Percentiles rank a stretch among this genome's conserved stretches.
Evolutionary conservation across 1,139 yeast genomes (phyloP).

Genomic region (Hansenula sp.): DNA sequence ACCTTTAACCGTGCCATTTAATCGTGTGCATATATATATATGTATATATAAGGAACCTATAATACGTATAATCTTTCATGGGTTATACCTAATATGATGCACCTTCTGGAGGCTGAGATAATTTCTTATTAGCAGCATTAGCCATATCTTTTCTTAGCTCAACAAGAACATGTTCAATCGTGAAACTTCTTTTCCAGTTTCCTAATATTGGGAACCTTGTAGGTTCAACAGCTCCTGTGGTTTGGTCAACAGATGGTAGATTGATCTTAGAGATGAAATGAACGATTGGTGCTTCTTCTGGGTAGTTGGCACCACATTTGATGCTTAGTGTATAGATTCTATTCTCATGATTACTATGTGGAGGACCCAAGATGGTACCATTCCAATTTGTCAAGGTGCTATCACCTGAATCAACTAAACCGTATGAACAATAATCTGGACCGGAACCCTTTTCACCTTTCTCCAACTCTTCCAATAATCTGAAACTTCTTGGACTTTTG

Average conservation of each 20-base stretch:
- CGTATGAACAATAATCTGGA: constrained; percentile 94
- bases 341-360: constrained; percentile 91
- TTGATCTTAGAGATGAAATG: constrained; percentile 79
- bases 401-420: constrained; percentile 84
- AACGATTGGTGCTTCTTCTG: constrained; percentile 84
- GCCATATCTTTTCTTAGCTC: constrained; percentile 93
- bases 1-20: neutral
- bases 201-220: constrained; percentile 65
- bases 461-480: constrained; percentile 90
- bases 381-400: constrained; percentile 93
- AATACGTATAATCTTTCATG: too few relatives aligned
- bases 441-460: constrained; percentile 98
- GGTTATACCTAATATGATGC: constrained; percentile 57
- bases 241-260: constrained; percentile 78
- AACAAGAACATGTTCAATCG: constrained; percentile 87
- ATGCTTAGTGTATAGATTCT: constrained; percentile 83
- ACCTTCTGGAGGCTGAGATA: constrained; percentile 92
- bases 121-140: constrained; percentile 71
- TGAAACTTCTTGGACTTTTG: constrained; percentile 92
- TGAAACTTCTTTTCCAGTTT: constrained; percentile 83
- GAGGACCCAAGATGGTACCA: constrained; percentile 96
- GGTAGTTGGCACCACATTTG: constrained; percentile 81
- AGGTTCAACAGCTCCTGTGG: constrained; percentile 62
- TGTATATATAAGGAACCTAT: too few relatives aligned
- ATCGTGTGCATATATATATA: neutral